A percentile compares a stretch with the other conserved stretches of the same genome.
Evolutionary conservation across 495 filamentous ascomycete species (phyloP).

Genomic region (Podospora australis): DNA sequence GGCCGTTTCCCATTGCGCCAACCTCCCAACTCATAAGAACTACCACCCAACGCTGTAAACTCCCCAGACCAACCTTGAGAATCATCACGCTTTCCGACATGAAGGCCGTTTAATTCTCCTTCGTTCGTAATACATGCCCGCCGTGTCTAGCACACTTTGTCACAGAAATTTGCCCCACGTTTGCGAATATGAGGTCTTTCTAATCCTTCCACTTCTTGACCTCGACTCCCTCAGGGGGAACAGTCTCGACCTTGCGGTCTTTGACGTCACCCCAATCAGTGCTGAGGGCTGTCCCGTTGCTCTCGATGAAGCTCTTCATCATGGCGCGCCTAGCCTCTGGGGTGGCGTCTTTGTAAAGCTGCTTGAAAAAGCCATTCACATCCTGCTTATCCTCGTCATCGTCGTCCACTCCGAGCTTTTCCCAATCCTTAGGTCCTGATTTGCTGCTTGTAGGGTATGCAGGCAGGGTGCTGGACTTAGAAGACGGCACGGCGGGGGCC

Average conservation of each 20-base stretch:
- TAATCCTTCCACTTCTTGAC: constrained; percentile 56
- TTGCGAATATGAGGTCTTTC: no score
- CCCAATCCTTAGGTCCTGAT: constrained; percentile 85
- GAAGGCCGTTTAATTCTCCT: background rate
- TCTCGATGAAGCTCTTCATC: constrained; percentile 96
- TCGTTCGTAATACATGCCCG: no score
- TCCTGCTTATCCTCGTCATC: constrained; percentile 60
- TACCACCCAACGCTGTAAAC: no score
- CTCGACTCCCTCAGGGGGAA: constrained; percentile 70
- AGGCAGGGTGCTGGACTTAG: constrained; percentile 33
- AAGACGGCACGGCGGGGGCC: background rate
- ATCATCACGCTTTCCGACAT: background rate
- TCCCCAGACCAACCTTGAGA: no score
- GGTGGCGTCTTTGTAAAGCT: constrained; percentile 72
- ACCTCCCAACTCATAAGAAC: no score
- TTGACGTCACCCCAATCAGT: constrained; percentile 89
- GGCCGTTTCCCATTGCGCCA: no score
- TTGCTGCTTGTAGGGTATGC: constrained; percentile 86
- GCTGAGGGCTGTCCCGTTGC: constrained; percentile 85
- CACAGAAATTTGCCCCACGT: background rate
- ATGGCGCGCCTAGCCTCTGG: constrained; percentile 82
- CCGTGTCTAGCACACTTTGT: background rate
- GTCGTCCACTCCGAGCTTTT: constrained; percentile 55
- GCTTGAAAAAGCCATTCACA: constrained; percentile 88
- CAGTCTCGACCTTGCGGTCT: constrained; percentile 61